Evolutionary conservation across 257 asterid species (phyloP), one percentile per base, ranked within the genome.

Genomic region (Hygrophila difformis): DNA sequence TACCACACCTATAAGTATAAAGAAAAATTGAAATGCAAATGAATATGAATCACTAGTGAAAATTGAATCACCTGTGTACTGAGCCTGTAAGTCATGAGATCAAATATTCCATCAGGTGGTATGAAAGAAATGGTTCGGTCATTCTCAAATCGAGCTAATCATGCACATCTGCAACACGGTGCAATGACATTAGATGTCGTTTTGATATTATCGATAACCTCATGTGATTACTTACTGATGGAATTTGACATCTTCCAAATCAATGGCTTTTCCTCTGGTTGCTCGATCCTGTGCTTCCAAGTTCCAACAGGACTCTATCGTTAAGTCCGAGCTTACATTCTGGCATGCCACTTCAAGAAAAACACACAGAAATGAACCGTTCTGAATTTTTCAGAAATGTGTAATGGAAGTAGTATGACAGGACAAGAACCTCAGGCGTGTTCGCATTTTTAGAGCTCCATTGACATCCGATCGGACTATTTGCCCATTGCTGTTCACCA

Each of bases 21-120:
- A 8, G 8, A 26, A 26, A 26, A 26, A 26, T 26, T 26, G 21
- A 34, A 50, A 8, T 10, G 11, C 17, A 36, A 35, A 5, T 5
- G 20, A 19, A 18, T 8, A 16, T 8, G n/a, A 24, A 18, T 17
- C 12, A n/a, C 18, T n/a, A 21, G 10, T 1, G 3, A 9, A 12
- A 4, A 41, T 41, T 50, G 39, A 37, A 44, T 6, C 12, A 41
- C 79, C 83, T 71, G 74, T 12, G 79, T 67, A 55, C 71, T 61
- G 51, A 75, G 76, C 54, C 76, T 75, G 49, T 75, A 71, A 18
- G 79, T 71, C 82, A 74, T 74, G 35, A 74, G 78, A 63, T 74
- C 78, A 50, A 74, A 74, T 19, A 75, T 9, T 44, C 83, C 79
- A 60, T 75, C 79, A 18, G 83, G 79, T 38, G 83, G 83, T 61